Base-by-base conservation (phyloP, 1,284 basidiomycete species). In the Heterobasidion occidentale region DNA sequence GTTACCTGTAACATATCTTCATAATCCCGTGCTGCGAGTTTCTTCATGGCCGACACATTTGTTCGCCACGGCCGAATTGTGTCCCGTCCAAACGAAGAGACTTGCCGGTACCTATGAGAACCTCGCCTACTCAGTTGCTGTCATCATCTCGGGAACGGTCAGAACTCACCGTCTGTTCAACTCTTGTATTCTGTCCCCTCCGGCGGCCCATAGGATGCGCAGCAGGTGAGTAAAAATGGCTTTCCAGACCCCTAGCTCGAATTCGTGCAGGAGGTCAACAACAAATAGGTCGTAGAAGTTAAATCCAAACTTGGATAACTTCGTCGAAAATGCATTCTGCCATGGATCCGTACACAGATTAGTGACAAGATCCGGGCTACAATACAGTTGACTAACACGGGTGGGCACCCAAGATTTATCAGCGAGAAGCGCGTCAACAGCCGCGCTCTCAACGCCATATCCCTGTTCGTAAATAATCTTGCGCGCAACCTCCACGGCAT, bases 1-100 rank as follows among this genome's bases (percentile, higher is more conserved):
- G 58, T 14, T 33, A 67, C 66, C 61, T 70, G 65, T 0, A 70
- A 57, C 8, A 68, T 56, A 44, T 69, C 66, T 46, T 71, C 67
- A 53, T 60, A 71, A 51, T 70, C 66, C 1, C 66, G 58, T 4
- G 65, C 68, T 0, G 68, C 65, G 0, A 70, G 57, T 17, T 66
- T 60, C 52, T 66, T 67, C 57, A 67, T 60, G 0, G 55, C 63
- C 0, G 68, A 64, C 0, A 64, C 64, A 54, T 70, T 64, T 2
- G 55, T 42, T n/a, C 47, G 48, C 46, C 70, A 72, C 2, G 54
- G 51, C 2, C 66, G 61, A 3, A 72, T 70, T 0, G 63, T 47
- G 17, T 47, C 63, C 34, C 58, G 53, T 0, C 69, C 68, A 59
- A 69, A 71, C 0, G 65, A 65, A 0, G 68, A 68, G 8, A 70